Conservation (phyloP, 2,329 filamentous ascomycete species). For the Scortechinia acanthostroma region DNA sequence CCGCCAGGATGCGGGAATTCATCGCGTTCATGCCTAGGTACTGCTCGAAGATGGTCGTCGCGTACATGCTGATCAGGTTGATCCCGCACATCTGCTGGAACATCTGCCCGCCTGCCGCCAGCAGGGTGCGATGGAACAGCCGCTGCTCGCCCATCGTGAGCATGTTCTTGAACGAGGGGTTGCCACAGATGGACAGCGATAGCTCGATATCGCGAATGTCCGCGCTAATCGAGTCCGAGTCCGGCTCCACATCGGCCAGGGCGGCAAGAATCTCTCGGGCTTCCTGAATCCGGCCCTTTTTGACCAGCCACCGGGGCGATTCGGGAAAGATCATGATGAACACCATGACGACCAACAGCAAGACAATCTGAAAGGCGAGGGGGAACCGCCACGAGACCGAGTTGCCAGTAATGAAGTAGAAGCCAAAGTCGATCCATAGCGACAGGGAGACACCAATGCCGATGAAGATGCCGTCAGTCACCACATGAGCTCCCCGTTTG, state of each 20-base stretch:
- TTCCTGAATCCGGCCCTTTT: slow-evolving; percentile 7
- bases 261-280: not conserved
- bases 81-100: not conserved
- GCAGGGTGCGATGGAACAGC: not conserved
- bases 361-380: not conserved
- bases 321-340: slow-evolving; percentile 22
- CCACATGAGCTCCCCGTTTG: not conserved
- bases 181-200: not conserved
- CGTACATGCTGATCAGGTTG: not conserved
- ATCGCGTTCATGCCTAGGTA: not conserved
- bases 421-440: not conserved
- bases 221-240: not conserved
- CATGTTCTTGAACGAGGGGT: not conserved
- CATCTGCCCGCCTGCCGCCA: not conserved
- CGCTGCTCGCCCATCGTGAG: not conserved
- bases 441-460: not conserved
- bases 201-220: not conserved
- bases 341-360: slow-evolving; percentile 17
- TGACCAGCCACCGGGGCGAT: slow-evolving; percentile 23
- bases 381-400: not conserved
- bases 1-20: not conserved
- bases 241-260: not conserved
- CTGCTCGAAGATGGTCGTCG: not conserved
- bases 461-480: not conserved
- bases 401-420: not conserved